phyloP scores from a whole-genome alignment of 331 rosid species.

The Phaseolus coccineus region DNA sequence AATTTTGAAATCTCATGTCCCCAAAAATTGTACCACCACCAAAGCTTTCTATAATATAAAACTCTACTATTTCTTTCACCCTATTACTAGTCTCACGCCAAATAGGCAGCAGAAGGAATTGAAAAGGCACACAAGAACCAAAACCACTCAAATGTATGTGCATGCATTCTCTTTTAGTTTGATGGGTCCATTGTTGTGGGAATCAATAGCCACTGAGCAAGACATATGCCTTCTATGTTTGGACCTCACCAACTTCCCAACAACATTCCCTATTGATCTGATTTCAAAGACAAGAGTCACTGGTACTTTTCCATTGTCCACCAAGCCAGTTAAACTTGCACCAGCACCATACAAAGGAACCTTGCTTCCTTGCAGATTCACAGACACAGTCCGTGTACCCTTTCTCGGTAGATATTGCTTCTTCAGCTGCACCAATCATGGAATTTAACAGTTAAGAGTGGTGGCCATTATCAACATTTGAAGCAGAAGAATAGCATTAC shows the following conservation, averaged over 20 bases:
- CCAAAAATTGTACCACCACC: background rate
- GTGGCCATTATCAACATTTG: constrained; percentile 7
- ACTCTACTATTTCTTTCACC: background rate
- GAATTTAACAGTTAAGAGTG: constrained; percentile 11
- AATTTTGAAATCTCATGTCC: background rate
- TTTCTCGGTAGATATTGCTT: constrained; percentile 79
- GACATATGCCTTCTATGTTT: constrained; percentile 59
- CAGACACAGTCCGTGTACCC: constrained; percentile 52
- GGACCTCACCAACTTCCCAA: constrained; percentile 77
- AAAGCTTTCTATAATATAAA: constrained; percentile 13
- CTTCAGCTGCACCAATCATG: constrained; percentile 59
- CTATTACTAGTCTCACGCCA: background rate
- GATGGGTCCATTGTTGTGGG: constrained; percentile 59
- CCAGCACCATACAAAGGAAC: constrained; percentile 90
- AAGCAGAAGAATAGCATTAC: background rate
- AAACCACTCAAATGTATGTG: constrained; percentile 52
- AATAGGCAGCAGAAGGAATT: constrained; percentile 29
- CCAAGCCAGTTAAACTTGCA: constrained; percentile 59
- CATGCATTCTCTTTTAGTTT: constrained; percentile 64
- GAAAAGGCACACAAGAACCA: constrained; percentile 35
- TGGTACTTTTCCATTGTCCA: constrained; percentile 58
- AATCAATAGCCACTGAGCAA: constrained; percentile 58
- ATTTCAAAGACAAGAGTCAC: constrained; percentile 70
- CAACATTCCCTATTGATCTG: constrained; percentile 62
- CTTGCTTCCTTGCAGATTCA: constrained; percentile 72